A percentile compares a stretch with the other conserved stretches of the same genome.
phyloP scores from a whole-genome alignment of 2,329 filamentous ascomycete species.

The Colletotrichum filicis region DNA sequence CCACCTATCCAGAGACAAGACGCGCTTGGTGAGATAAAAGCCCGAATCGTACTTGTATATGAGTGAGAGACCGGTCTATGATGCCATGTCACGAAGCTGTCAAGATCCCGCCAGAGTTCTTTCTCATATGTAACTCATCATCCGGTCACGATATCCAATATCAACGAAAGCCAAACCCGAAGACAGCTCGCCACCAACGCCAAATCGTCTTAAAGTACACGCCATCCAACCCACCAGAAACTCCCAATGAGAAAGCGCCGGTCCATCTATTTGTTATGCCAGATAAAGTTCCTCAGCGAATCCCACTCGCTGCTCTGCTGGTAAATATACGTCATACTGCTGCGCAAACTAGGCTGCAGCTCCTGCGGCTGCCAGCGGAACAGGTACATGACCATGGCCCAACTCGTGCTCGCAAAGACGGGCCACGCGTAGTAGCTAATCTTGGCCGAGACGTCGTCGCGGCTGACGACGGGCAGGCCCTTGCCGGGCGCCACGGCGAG shows the following conservation, averaged over 20 bases:
- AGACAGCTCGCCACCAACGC: constrained; percentile 8
- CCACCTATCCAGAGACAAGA: no score
- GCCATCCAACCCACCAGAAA: background rate
- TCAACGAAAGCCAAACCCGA: background rate
- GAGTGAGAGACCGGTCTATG: constrained; percentile 37
- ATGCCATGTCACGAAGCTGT: constrained; percentile 26
- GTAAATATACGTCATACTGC: constrained; percentile 98
- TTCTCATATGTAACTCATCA: background rate
- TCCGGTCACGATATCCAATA: background rate
- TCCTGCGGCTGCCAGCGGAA: constrained; percentile 93
- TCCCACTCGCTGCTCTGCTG: constrained; percentile 91
- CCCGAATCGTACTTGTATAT: constrained; percentile 10
- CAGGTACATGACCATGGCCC: constrained; percentile 95
- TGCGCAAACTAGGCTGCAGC: constrained; percentile 89
- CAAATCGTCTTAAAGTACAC: constrained; percentile 16
- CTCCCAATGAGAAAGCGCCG: background rate
- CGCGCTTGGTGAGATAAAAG: no score
- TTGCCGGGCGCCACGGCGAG: constrained; percentile 76
- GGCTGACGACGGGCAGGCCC: constrained; percentile 62
- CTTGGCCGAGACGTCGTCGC: constrained; percentile 51
- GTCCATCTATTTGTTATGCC: constrained; percentile 76
- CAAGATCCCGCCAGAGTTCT: background rate
- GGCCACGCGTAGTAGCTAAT: constrained; percentile 87
- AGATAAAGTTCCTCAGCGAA: constrained; percentile 82
- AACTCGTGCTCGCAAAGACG: constrained; percentile 88